Evolutionary conservation across 129 eudicot genomes (phyloP).

Genomic region (Lactuca saligna): DNA sequence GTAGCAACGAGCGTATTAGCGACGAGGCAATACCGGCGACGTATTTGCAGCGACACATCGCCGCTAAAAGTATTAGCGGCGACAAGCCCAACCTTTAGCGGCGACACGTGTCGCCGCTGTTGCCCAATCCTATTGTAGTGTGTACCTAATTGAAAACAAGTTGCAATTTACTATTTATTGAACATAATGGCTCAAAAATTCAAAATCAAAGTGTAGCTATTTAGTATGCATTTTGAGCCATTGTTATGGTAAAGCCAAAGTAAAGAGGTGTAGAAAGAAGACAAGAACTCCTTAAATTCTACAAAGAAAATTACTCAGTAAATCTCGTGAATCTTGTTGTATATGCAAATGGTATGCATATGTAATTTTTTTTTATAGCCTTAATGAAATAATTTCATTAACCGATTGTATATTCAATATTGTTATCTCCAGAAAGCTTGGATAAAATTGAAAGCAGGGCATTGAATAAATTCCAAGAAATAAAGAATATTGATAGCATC

Average conservation of each 20-base stretch:
- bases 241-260: slow-evolving; percentile 54
- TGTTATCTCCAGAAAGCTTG: slow-evolving; percentile 52
- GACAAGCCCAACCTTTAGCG: no score
- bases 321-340: slow-evolving; percentile 85
- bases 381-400: slow-evolving; percentile 6
- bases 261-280: slow-evolving; percentile 80
- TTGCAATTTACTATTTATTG: no score
- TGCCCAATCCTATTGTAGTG: no score
- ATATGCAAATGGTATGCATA: slow-evolving; percentile 67
- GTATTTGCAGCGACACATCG: no score
- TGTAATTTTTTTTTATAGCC: neutral
- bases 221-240: no score
- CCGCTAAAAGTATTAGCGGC: no score
- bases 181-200: no score
- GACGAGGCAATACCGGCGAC: no score
- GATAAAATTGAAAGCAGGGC: slow-evolving; percentile 69
- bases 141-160: no score
- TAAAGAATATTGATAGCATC: slow-evolving; percentile 53
- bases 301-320: slow-evolving; percentile 80
- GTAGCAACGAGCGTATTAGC: no score
- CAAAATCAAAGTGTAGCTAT: no score
- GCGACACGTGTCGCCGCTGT: no score
- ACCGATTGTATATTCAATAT: slow-evolving; percentile 1
- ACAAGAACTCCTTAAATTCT: slow-evolving; percentile 79
- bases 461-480: slow-evolving; percentile 67